Evolutionary conservation across 2,329 filamentous ascomycete species (phyloP).

Genomic region (Graphium sp.): DNA sequence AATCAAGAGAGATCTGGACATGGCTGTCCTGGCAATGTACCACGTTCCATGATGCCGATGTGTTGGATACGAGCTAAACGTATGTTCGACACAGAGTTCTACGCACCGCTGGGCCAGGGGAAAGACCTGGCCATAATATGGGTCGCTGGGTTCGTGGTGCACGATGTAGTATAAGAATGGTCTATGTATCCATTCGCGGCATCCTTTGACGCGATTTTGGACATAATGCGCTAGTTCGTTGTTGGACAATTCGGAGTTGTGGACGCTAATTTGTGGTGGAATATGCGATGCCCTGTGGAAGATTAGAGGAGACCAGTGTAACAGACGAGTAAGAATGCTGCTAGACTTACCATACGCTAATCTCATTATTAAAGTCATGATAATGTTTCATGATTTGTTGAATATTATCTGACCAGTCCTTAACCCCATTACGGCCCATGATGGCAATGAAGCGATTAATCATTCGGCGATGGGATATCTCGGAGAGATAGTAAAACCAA

Average conservation of each 20-base stretch:
- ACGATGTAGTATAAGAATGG: slow-evolving; percentile 14
- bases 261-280: slow-evolving; percentile 6
- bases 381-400: slow-evolving; percentile 7
- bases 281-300: slow-evolving; percentile 7
- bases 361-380: slow-evolving; percentile 9
- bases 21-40: slow-evolving; percentile 9
- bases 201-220: slow-evolving; percentile 8
- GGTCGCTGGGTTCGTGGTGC: slow-evolving; percentile 7
- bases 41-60: slow-evolving; percentile 16
- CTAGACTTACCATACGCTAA: slow-evolving; percentile 9
- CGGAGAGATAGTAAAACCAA: slow-evolving; percentile 14
- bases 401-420: slow-evolving; percentile 8
- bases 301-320: not conserved
- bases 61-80: slow-evolving; percentile 9
- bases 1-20: slow-evolving; percentile 10
- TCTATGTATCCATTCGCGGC: slow-evolving; percentile 12
- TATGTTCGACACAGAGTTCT: slow-evolving; percentile 8
- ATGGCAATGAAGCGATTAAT: slow-evolving; percentile 5
- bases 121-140: slow-evolving; percentile 5
- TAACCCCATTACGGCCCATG: slow-evolving; percentile 6
- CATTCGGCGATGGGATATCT: slow-evolving; percentile 13
- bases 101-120: slow-evolving; percentile 8
- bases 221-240: slow-evolving; percentile 10
- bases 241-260: slow-evolving; percentile 4
- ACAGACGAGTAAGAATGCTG: not conserved